These are phyloP conservation scores for Juglanconis oblonga DNA, from an alignment of 2,329 filamentous ascomycete genomes.

Conservation along the genomic window DNA sequence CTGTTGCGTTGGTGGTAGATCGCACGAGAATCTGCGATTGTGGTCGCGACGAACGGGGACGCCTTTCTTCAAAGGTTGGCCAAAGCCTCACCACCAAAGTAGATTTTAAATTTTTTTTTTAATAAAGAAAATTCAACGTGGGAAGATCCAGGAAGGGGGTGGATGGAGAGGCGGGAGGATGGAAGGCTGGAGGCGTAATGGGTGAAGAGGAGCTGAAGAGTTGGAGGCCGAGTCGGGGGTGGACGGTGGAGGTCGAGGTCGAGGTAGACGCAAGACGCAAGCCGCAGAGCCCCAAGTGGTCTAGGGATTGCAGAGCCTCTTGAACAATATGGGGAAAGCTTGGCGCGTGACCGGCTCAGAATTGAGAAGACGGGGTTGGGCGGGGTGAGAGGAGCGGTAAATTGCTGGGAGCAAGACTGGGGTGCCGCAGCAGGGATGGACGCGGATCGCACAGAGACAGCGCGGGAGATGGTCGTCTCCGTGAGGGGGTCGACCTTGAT, in stretches of 20 bases:
- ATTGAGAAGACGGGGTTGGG: slow-evolving; percentile 10
- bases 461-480: slow-evolving; percentile 1
- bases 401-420: slow-evolving; percentile 15
- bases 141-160: neutral
- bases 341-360: slow-evolving; percentile 18
- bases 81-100: too few relatives aligned
- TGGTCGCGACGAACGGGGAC: neutral
- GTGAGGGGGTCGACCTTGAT: neutral
- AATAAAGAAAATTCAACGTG: neutral
- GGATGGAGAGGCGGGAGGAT: neutral
- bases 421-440: slow-evolving; percentile 16
- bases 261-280: slow-evolving; percentile 13
- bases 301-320: slow-evolving; percentile 16
- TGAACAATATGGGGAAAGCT: slow-evolving; percentile 19
- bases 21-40: neutral
- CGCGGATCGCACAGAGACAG: neutral
- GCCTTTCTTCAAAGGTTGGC: neutral
- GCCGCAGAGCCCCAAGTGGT: slow-evolving; percentile 19
- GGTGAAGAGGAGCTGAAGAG: neutral
- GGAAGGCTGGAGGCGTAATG: neutral
- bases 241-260: slow-evolving; percentile 18
- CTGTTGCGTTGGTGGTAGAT: neutral
- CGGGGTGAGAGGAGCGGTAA: slow-evolving; percentile 13
- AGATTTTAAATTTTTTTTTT: neutral
- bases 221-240: slow-evolving; percentile 5